These are phyloP conservation scores for Neonothopanus nambi DNA, from an alignment of 1,284 basidiomycete genomes.

Conservation along the genomic window DNA sequence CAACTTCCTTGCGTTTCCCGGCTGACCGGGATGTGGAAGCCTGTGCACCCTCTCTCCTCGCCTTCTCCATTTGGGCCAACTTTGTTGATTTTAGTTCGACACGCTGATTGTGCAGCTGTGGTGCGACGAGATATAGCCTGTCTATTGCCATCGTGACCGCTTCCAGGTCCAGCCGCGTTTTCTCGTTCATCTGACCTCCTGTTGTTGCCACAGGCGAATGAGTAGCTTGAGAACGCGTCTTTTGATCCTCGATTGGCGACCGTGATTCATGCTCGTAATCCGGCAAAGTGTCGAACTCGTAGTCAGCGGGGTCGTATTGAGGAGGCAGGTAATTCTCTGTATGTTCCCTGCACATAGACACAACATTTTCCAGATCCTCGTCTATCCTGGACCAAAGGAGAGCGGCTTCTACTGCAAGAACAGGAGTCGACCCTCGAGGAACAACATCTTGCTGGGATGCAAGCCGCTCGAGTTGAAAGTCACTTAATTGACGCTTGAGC, in stretches of 20 bases:
- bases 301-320: constrained; percentile 60
- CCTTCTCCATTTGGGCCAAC: constrained; percentile 64
- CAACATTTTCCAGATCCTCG: constrained; percentile 68
- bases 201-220: constrained; percentile 11
- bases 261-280: constrained; percentile 52
- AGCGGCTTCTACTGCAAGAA: constrained; percentile 59
- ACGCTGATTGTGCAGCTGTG: constrained; percentile 84
- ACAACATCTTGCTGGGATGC: constrained; percentile 35
- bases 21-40: constrained; percentile 17
- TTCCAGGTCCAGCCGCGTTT: constrained; percentile 81
- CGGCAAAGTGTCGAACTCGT: constrained; percentile 48
- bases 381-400: constrained; percentile 77
- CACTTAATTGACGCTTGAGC: constrained; percentile 67
- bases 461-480: constrained; percentile 59
- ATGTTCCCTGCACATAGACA: constrained; percentile 63
- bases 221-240: constrained; percentile 23
- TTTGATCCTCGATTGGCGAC: constrained; percentile 31
- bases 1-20: constrained; percentile 48
- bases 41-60: constrained; percentile 38
- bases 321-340: constrained; percentile 59
- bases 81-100: constrained; percentile 77
- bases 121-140: constrained; percentile 77
- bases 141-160: constrained; percentile 84
- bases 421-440: constrained; percentile 41
- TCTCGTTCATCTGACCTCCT: constrained; percentile 46